These are phyloP conservation scores for Akanthomyces muscarius DNA, from an alignment of 2,329 filamentous ascomycete genomes.

Conservation along the genomic window DNA sequence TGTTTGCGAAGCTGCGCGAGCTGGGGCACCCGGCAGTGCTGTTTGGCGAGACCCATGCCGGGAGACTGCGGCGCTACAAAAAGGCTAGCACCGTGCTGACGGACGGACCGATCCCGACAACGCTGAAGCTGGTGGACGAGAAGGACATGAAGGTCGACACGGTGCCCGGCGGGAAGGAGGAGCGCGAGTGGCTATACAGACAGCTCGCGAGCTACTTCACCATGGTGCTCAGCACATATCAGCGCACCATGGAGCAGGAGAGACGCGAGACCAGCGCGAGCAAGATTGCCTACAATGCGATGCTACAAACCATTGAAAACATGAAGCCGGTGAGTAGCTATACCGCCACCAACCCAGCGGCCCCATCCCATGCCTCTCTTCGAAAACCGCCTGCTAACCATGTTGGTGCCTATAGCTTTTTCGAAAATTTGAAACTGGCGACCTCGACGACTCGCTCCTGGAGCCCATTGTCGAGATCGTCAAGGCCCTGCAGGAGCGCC, in stretches of 20 bases:
- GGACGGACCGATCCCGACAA: constrained; percentile 82
- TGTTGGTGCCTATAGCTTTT: constrained; percentile 55
- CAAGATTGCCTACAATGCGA: constrained; percentile 75
- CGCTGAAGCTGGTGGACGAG: constrained; percentile 72
- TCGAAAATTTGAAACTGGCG: constrained; percentile 77
- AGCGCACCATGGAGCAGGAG: constrained; percentile 67
- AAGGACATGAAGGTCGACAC: constrained; percentile 79
- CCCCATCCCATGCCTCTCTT: too few species aligned
- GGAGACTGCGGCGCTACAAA: constrained; percentile 66
- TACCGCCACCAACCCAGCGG: neutral
- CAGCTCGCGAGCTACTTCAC: constrained; percentile 95
- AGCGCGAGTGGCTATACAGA: constrained; percentile 69
- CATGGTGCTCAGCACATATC: constrained; percentile 89
- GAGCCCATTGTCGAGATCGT: constrained; percentile 89
- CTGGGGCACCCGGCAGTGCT: constrained; percentile 69
- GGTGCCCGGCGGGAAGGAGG: constrained; percentile 60
- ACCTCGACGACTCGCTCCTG: constrained; percentile 74
- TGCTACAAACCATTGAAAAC: constrained; percentile 82
- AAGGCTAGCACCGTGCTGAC: constrained; percentile 60
- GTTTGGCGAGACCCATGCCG: constrained; percentile 76
- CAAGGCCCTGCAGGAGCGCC: constrained; percentile 78
- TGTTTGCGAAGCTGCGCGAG: constrained; percentile 63
- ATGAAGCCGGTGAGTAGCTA: constrained; percentile 64
- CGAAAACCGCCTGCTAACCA: too few species aligned
- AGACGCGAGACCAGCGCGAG: constrained; percentile 66